A percentile compares a stretch with the other conserved stretches of the same genome.
Conservation (phyloP, 2,329 filamentous ascomycete genomes). For the Periglandula ipomoeae region DNA sequence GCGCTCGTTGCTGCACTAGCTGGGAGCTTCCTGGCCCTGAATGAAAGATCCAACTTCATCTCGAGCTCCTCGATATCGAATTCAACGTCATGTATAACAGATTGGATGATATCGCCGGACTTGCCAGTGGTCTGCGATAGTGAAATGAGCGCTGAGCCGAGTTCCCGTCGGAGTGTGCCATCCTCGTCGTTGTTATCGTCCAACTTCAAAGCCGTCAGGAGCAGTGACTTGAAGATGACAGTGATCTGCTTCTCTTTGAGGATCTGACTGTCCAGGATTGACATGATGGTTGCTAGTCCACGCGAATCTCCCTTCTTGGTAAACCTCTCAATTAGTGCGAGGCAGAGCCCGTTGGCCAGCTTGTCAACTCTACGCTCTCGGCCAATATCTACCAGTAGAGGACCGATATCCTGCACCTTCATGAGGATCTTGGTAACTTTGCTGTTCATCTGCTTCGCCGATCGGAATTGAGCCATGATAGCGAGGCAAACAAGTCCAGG, state of each 20-base stretch:
- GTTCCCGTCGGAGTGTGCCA: conserved; percentile 48
- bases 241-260: conserved; percentile 54
- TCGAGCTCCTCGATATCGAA: conserved; percentile 69
- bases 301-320: conserved; percentile 48
- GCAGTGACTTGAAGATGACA: conserved; percentile 56
- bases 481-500: conserved; percentile 72
- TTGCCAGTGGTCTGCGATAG: conserved; percentile 52
- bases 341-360: conserved; percentile 61
- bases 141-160: conserved; percentile 58
- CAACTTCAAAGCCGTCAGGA: conserved; percentile 51
- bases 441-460: conserved; percentile 57
- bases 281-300: conserved; percentile 50
- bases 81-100: conserved; percentile 56
- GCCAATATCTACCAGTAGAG: conserved; percentile 51
- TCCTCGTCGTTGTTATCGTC: conserved; percentile 44
- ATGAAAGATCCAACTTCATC: conserved; percentile 61
- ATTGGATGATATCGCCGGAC: conserved; percentile 54
- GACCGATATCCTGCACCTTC: conserved; percentile 51
- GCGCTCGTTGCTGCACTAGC: conserved; percentile 38
- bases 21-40: conserved; percentile 48
- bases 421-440: conserved; percentile 61
- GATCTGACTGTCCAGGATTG: conserved; percentile 49
- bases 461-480: conserved; percentile 72
- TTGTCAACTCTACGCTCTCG: conserved; percentile 60
- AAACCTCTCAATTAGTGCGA: conserved; percentile 54